phyloP scores from a whole-genome alignment of 305 asterid species.

The Nicotiana rustica region DNA sequence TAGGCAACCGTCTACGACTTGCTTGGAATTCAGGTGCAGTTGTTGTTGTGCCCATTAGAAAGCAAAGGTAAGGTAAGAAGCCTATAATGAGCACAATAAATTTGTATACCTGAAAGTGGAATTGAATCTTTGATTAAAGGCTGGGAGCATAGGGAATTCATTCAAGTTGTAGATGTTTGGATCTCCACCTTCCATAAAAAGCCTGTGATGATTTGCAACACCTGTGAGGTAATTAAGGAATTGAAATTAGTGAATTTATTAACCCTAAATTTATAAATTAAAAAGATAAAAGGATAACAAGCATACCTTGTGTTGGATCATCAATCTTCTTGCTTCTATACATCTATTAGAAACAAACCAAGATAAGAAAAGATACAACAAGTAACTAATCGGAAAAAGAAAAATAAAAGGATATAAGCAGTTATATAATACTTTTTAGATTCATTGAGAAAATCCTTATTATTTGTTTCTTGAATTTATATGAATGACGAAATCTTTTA shows the following conservation, averaged over 20 bases:
- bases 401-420: not conserved
- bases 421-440: not conserved
- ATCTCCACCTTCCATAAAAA: conserved; percentile 64
- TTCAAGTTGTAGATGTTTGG: conserved; percentile 67
- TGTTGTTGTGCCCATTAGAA: no score
- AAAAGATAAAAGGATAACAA: not conserved
- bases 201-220: conserved; percentile 49
- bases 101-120: conserved; percentile 56
- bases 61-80: no score
- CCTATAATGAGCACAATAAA: not conserved
- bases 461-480: not conserved
- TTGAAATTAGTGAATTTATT: not conserved
- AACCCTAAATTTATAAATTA: conserved; percentile 38
- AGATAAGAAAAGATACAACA: not conserved
- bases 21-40: not conserved
- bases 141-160: conserved; percentile 59
- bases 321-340: conserved; percentile 79
- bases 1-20: not conserved
- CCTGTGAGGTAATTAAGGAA: conserved; percentile 44
- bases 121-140: conserved; percentile 35
- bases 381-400: no score
- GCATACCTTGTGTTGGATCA: conserved; percentile 64
- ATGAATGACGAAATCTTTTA: not conserved
- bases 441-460: not conserved
- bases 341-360: conserved; percentile 61